Conservation (phyloP, 1,139 yeast species). For the Candida tetrigidarum region DNA sequence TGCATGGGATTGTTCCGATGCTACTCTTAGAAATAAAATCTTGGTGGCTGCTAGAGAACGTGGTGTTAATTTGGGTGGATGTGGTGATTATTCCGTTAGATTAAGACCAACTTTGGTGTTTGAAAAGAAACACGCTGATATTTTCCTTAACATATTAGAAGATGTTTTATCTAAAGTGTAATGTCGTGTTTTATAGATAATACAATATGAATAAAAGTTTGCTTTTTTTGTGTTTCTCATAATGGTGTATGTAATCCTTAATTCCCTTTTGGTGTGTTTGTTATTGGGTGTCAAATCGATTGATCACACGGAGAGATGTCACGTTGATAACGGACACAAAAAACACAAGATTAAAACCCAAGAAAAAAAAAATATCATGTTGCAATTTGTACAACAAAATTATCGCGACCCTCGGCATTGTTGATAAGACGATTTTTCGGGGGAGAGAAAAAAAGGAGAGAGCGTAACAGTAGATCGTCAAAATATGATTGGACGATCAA, state of each 20-base stretch:
- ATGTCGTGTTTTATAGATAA: too few relatives aligned
- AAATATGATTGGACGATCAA: background rate
- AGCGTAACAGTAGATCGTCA: background rate
- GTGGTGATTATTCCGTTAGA: slow-evolving; percentile 67
- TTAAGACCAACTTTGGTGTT: slow-evolving; percentile 74
- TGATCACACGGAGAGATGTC: too few relatives aligned
- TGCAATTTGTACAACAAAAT: too few relatives aligned
- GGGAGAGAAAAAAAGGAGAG: background rate
- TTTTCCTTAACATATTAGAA: slow-evolving; percentile 53
- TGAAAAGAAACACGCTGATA: slow-evolving; percentile 68
- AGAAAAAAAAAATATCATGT: too few relatives aligned
- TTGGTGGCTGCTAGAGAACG: slow-evolving; percentile 51
- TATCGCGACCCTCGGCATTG: too few relatives aligned
- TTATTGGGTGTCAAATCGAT: too few relatives aligned
- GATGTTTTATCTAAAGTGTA: slow-evolving; percentile 24
- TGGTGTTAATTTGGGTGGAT: slow-evolving; percentile 77
- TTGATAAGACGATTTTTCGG: background rate
- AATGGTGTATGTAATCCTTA: too few relatives aligned
- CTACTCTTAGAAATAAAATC: slow-evolving; percentile 53
- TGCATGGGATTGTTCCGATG: slow-evolving; percentile 67
- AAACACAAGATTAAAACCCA: too few relatives aligned
- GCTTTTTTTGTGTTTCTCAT: too few relatives aligned
- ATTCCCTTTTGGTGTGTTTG: too few relatives aligned
- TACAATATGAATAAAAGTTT: too few relatives aligned
- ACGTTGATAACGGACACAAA: too few relatives aligned